A percentile compares a stretch with the other conserved stretches of the same genome.
These are phyloP conservation scores for Paramecium sexaurelia DNA, from an alignment of 73 alveolate species.

Conservation along the genomic window DNA sequence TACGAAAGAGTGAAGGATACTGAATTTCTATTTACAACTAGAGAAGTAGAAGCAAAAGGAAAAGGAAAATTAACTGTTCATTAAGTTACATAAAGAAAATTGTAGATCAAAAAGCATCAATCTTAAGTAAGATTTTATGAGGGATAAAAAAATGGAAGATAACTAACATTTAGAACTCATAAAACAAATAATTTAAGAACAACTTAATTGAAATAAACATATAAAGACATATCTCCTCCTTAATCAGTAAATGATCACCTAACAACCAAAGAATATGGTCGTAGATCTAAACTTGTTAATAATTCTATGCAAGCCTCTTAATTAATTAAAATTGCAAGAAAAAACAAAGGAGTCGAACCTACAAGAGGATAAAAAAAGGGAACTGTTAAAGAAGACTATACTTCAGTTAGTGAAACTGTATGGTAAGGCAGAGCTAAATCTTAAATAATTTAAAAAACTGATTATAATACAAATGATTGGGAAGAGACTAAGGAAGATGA, in stretches of 20 bases:
- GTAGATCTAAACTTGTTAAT: not conserved
- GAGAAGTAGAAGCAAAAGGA: slow-evolving; percentile 51
- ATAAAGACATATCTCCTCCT: not conserved
- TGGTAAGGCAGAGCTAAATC: not conserved
- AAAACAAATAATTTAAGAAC: not conserved
- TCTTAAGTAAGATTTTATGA: not conserved
- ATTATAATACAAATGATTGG: not conserved
- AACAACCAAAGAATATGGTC: not conserved
- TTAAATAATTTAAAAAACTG: not conserved
- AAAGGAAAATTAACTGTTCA: slow-evolving; percentile 34
- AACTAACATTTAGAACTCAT: not conserved
- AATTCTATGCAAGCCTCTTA: not conserved
- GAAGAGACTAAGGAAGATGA: slow-evolving; percentile 7
- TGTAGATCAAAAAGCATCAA: not conserved
- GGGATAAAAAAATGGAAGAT: not conserved
- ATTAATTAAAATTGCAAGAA: not conserved
- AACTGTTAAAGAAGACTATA: not conserved
- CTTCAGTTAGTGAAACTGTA: not conserved
- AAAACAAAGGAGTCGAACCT: not conserved
- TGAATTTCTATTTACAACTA: not conserved
- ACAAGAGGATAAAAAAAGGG: not conserved
- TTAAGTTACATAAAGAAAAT: not conserved
- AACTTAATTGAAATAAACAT: not conserved
- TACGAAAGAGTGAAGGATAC: not conserved
- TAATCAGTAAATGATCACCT: not conserved